Base-by-base conservation (phyloP, 2,329 filamentous ascomycete species). In the Apiospora marii region DNA sequence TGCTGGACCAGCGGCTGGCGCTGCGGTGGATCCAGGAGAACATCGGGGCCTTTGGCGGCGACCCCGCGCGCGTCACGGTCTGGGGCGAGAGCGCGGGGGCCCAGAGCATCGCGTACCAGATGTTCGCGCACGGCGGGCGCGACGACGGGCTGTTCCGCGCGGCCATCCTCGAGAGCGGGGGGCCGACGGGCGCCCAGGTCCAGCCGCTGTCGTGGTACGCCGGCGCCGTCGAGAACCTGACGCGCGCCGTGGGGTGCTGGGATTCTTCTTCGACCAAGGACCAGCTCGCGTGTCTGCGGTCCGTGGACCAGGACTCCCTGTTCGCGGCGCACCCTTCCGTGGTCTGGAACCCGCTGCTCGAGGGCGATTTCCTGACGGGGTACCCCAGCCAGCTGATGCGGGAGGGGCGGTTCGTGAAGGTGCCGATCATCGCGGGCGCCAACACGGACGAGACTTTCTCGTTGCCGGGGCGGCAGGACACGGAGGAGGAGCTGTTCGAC, bases 101-200 rank as follows among this genome's bases (percentile, higher is more conserved):
- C 30, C 58, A 64, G 41, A 71, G 69, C 69, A 48, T 71, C 53
- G 46, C 58, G 34, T 67, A 71, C 69, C 69, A 71, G 68, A 82
- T 85, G 30, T 84, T 88, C 44, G 87, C 88, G 12, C 89, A 90
- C 74, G 86, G 85, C 48, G 89, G 89, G 0, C 82, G 87, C 43
- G 84, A 91, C 70, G 88, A 91, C 71, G 80, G 82, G 0, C 80
- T 91, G 0, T 91, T 90, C 76, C 84, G 85, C 4, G 86, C 80
- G 10, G 89, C 85, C 2, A 90, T 89, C 64, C 80, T 87, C 70
- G 84, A 91, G 70, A 89, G 86, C 16, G 88, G 88, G 4, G 82
- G 82, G 0, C 80, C 81, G 5, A 81, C 78, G 0, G 79, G 79
- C 2, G 75, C 78, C 0, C 77, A 80, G 71, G 74, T 81, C 22